Conservation (phyloP, 2,329 filamentous ascomycete species). For the Pezicula neosporulosa region DNA sequence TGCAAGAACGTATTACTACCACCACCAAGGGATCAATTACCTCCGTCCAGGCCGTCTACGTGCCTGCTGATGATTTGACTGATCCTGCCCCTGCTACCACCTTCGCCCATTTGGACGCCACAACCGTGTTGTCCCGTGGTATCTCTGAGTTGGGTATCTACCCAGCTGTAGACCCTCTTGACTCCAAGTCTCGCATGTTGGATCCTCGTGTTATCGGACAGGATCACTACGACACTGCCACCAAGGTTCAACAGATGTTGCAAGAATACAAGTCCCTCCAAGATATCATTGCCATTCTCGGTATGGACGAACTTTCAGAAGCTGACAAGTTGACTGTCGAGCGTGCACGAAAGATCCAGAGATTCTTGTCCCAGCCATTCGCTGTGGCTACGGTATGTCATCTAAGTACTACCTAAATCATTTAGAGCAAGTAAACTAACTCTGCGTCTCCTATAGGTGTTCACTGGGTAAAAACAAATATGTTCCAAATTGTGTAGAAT, state of each 20-base stretch:
- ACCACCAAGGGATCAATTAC: constrained; percentile 99
- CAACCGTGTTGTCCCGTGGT: constrained; percentile 99
- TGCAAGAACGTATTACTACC: constrained; percentile 99
- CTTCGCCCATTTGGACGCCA: constrained; percentile 99
- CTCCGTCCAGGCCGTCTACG: constrained; percentile 99
- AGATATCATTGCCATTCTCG: constrained; percentile 99
- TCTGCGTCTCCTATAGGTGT: no score
- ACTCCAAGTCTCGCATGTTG: constrained; percentile 99
- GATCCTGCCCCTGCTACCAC: constrained; percentile 99
- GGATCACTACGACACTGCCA: constrained; percentile 95
- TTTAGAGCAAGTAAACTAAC: no score
- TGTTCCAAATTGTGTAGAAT: no score
- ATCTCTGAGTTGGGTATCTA: constrained; percentile 99
- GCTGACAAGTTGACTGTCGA: constrained; percentile 99
- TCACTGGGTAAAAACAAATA: no score
- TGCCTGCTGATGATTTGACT: constrained; percentile 99
- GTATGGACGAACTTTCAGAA: constrained; percentile 99
- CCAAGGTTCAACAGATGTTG: constrained; percentile 96
- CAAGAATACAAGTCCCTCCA: constrained; percentile 99
- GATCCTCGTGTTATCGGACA: constrained; percentile 98
- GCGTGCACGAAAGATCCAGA: constrained; percentile 99
- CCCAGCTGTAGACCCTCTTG: constrained; percentile 98
- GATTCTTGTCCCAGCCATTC: constrained; percentile 99
- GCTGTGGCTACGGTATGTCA: constrained; percentile 60
- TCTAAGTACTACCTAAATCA: no score